A percentile compares a stretch with the other conserved stretches of the same genome.
phyloP scores from a whole-genome alignment of 2,329 filamentous ascomycete genomes.

The Hypoxylon sp. region DNA sequence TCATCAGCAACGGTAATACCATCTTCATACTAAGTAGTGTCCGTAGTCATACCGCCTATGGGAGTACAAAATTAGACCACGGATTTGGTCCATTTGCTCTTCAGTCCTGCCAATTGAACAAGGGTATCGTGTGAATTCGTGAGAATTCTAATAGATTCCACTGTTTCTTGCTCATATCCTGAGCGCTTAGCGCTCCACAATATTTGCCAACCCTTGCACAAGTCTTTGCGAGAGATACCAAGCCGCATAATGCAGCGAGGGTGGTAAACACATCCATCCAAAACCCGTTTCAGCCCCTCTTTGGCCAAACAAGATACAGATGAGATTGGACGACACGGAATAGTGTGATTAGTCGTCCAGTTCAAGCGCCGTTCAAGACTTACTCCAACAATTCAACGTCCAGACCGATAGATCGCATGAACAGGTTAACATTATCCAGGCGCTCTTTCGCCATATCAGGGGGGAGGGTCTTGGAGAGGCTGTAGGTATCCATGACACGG shows the following conservation, averaged over 20 bases:
- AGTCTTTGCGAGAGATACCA: background rate
- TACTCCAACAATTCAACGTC: slow-evolving; percentile 82
- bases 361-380: slow-evolving; percentile 9
- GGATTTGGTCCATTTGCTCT: slow-evolving; percentile 42
- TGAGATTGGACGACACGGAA: slow-evolving; percentile 12
- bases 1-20: slow-evolving; percentile 10
- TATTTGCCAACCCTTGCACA: background rate
- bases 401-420: slow-evolving; percentile 98
- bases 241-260: slow-evolving; percentile 1
- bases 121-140: slow-evolving; percentile 45
- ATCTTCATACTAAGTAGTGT: slow-evolving; percentile 16
- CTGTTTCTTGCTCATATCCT: slow-evolving; percentile 26
- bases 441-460: slow-evolving; percentile 87
- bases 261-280: slow-evolving; percentile 16
- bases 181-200: background rate
- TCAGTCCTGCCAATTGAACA: slow-evolving; percentile 37
- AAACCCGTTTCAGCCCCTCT: slow-evolving; percentile 6
- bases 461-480: slow-evolving; percentile 89
- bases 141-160: slow-evolving; percentile 40
- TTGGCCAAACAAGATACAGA: slow-evolving; percentile 8
- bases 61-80: slow-evolving; percentile 32
- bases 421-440: slow-evolving; percentile 93
- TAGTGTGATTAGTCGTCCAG: slow-evolving; percentile 30
- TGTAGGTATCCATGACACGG: slow-evolving; percentile 94
- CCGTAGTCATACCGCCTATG: slow-evolving; percentile 30